These are phyloP conservation scores for Helichrysum umbraculigerum DNA, from an alignment of 129 eudicot genomes.

Conservation along the genomic window DNA sequence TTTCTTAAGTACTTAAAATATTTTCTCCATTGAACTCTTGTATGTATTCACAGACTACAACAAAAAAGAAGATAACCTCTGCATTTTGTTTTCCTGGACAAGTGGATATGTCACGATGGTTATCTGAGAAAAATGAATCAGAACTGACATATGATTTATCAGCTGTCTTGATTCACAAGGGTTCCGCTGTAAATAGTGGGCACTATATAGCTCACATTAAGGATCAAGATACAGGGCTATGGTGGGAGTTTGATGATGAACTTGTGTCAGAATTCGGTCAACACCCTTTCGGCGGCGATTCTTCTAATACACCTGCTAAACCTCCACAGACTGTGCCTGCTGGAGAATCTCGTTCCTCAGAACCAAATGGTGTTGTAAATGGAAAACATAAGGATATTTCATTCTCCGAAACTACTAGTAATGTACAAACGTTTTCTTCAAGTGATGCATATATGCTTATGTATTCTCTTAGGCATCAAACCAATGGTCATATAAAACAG, in stretches of 20 bases:
- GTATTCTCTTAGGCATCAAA: constrained; percentile 64
- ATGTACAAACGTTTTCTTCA: constrained; percentile 66
- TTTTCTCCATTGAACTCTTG: constrained; percentile 14
- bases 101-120: constrained; percentile 73
- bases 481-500: constrained; percentile 30
- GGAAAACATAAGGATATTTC: constrained; percentile 46
- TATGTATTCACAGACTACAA: constrained; percentile 63
- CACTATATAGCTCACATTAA: constrained; percentile 94
- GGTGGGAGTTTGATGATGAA: constrained; percentile 99
- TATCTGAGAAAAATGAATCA: constrained; percentile 48
- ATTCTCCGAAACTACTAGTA: constrained; percentile 30
- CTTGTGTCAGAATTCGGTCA: constrained; percentile 73
- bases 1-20: not conserved
- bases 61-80: constrained; percentile 90
- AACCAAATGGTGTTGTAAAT: constrained; percentile 34
- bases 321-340: constrained; percentile 38
- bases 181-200: constrained; percentile 93
- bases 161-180: constrained; percentile 91
- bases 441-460: constrained; percentile 96
- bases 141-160: constrained; percentile 71
- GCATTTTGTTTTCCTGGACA: constrained; percentile 82
- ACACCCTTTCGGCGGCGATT: constrained; percentile 75
- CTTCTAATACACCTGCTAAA: constrained; percentile 47
- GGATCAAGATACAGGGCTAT: constrained; percentile 76
- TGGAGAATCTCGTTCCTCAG: constrained; percentile 37